A percentile compares a stretch with the other conserved stretches of the same genome.
These are phyloP conservation scores for Pseudonitzschia pungens DNA, from an alignment of 108 stramenopile genomes.

Conservation along the genomic window DNA sequence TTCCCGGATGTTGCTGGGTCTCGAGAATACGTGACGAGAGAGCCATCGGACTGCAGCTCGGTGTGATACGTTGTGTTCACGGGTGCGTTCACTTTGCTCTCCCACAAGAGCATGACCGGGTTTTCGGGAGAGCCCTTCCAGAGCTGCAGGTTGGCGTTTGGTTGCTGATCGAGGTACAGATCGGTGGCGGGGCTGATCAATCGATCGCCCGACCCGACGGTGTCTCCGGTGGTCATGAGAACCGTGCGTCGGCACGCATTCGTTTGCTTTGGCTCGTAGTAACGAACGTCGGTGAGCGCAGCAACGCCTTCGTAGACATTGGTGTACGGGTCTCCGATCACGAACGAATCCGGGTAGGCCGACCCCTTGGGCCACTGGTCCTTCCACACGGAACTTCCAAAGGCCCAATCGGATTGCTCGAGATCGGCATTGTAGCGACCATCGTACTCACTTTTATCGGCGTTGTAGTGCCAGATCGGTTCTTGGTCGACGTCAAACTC, in stretches of 20 bases:
- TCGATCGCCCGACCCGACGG: constrained; percentile 6
- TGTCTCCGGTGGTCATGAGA: constrained; percentile 1
- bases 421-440: constrained; percentile 26
- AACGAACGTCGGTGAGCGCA: constrained; percentile 15
- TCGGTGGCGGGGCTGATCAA: neutral
- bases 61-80: constrained; percentile 10
- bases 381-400: constrained; percentile 21
- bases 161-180: constrained; percentile 1
- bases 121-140: constrained; percentile 4
- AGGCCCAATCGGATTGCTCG: constrained; percentile 19
- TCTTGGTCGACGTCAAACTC: constrained; percentile 21
- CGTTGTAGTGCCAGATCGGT: constrained; percentile 37
- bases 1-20: neutral
- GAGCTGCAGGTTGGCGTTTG: constrained; percentile 17
- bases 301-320: constrained; percentile 33
- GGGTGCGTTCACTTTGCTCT: neutral
- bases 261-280: neutral
- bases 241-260: constrained; percentile 2
- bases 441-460: constrained; percentile 18
- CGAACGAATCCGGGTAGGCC: constrained; percentile 30
- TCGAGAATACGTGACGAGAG: constrained; percentile 4
- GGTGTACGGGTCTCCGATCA: constrained; percentile 31
- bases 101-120: constrained; percentile 17
- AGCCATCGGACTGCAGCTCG: constrained; percentile 14
- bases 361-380: constrained; percentile 33